A percentile compares a stretch with the other conserved stretches of the same genome.
These are phyloP conservation scores for Parathielavia hyrcaniae DNA, from an alignment of 495 filamentous ascomycete genomes.

Conservation along the genomic window DNA sequence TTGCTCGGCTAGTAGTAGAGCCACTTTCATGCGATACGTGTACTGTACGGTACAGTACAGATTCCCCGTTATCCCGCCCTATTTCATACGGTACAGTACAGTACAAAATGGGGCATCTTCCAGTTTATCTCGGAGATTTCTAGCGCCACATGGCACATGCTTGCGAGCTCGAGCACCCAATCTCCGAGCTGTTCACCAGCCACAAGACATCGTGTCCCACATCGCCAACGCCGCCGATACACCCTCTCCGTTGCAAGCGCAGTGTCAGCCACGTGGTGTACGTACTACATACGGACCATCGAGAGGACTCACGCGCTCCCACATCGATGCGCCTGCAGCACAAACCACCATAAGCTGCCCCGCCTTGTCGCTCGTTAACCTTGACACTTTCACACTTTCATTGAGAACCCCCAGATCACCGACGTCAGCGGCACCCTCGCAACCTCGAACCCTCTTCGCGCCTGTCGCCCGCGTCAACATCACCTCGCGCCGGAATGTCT, in stretches of 20 bases:
- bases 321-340: not conserved
- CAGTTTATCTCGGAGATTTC: slow-evolving; percentile 7
- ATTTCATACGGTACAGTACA: no score
- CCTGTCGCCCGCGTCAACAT: not conserved
- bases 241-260: not conserved
- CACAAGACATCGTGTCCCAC: not conserved
- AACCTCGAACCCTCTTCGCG: not conserved
- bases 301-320: not conserved
- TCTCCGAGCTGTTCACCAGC: not conserved
- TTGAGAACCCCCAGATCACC: not conserved
- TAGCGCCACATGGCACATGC: not conserved
- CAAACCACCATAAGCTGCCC: no score
- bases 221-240: not conserved
- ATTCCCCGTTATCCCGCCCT: no score
- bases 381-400: no score
- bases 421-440: not conserved
- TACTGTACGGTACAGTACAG: no score
- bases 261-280: not conserved
- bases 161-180: not conserved
- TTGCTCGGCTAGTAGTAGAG: no score
- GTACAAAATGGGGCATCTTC: not conserved
- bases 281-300: not conserved
- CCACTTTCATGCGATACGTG: no score
- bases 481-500: slow-evolving; percentile 22
- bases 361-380: no score